Base-by-base conservation (phyloP, 768 basidiomycete genomes). In the Cantharellus cinnabarinus region DNA sequence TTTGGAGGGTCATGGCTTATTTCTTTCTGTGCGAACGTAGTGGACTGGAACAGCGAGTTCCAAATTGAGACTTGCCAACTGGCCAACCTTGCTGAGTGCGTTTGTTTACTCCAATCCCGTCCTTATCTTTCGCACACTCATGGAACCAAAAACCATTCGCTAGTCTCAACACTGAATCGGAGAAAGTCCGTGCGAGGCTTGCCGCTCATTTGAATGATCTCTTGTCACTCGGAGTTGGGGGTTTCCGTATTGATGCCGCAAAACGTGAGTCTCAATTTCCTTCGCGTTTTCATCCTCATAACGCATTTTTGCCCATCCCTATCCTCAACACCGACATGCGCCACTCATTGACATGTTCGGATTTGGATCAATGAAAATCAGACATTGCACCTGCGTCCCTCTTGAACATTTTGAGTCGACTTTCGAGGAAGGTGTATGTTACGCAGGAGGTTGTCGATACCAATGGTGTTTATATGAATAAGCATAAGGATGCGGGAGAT, bases 161-260 rank as follows among this genome's bases (percentile, higher is more conserved):
- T 50, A 81, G 64, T 42, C 72, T 85, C 10, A 79, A 75, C 0
- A 84, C 83, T 0, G 78, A 79, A 0, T 79, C 79, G 0, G 75
- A 76, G 50, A 76, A 79, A 58, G 82, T 84, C 20, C 73, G 77
- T n/a, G 67, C 67, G 1, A 67, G 71, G 3, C 72, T 84, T 2
- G 80, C 80, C 0, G 63, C 67, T 35, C 82, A 82, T 65, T 77
- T 66, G 3, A 80, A 82, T 63, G 79, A 83, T 58, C 67, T 84
- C 1, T 61, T 82, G 35, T 77, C 77, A 0, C 71, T 85, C 4
- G 82, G 81, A 1, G 74, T 78, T 0, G 69, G 70, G 44, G 79
- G 77, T 2, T 82, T 82, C 71, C 72, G 76, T 41, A 80, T 82
- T 63, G 71, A 72, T 40, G 81, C 81, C 4, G 79, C 79, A 3